phyloP scores from a whole-genome alignment of 331 rosid genomes.

The Malus hybrid region DNA sequence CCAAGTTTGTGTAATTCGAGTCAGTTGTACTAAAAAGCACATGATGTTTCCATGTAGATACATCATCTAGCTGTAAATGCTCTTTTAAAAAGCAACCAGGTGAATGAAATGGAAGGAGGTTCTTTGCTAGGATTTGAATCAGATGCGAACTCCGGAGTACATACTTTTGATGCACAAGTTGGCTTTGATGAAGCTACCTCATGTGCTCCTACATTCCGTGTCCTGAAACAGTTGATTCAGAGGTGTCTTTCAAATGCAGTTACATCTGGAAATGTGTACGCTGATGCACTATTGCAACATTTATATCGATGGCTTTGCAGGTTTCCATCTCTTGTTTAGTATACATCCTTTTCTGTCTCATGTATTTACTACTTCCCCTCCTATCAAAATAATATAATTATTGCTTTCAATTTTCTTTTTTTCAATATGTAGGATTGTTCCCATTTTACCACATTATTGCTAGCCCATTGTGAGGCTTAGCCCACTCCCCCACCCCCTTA shows the following conservation, averaged over 20 bases:
- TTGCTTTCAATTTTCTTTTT: neutral
- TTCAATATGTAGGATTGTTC: neutral
- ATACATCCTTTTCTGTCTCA: conserved; percentile 10
- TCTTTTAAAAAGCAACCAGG: conserved; percentile 79
- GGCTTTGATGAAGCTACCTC: conserved; percentile 75
- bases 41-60: conserved; percentile 40
- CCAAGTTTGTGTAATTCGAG: conserved; percentile 5
- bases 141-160: conserved; percentile 48
- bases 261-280: conserved; percentile 75
- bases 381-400: neutral
- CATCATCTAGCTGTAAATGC: conserved; percentile 86
- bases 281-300: conserved; percentile 84
- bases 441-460: too few relatives aligned
- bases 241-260: conserved; percentile 87
- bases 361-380: conserved; percentile 19
- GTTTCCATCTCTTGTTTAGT: conserved; percentile 26
- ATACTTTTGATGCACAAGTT: conserved; percentile 35
- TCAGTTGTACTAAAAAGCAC: neutral
- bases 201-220: conserved; percentile 71
- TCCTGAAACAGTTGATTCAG: conserved; percentile 80
- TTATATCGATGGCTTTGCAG: conserved; percentile 99
- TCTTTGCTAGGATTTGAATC: conserved; percentile 76
- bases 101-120: conserved; percentile 99
- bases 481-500: too few relatives aligned
- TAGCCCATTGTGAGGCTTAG: too few relatives aligned